Percentiles rank a stretch among this genome's conserved stretches.
phyloP scores from a whole-genome alignment of 768 basidiomycete species.

The Lactarius sp. region DNA sequence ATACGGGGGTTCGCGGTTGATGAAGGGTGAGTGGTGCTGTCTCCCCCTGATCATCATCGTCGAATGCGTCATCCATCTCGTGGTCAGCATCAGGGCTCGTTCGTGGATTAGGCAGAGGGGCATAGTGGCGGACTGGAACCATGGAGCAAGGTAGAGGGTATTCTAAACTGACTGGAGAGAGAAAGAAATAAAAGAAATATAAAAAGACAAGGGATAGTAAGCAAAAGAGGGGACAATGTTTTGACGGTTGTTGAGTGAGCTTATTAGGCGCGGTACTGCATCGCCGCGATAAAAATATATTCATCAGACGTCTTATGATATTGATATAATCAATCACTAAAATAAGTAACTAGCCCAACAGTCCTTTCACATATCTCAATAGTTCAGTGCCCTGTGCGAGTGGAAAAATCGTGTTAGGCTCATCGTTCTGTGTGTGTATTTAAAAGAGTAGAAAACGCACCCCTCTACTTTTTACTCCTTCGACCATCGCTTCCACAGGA shows the following conservation, averaged over 20 bases:
- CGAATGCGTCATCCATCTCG: slow-evolving; percentile 79
- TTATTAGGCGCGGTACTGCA: not conserved
- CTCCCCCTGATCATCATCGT: slow-evolving; percentile 41
- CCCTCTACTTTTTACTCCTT: slow-evolving; percentile 68
- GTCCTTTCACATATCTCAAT: slow-evolving; percentile 24
- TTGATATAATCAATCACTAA: not conserved
- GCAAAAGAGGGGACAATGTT: not conserved
- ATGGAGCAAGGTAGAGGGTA: slow-evolving; percentile 5
- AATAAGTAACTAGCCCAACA: slow-evolving; percentile 11
- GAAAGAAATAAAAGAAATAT: not conserved
- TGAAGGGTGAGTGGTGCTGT: slow-evolving; percentile 38
- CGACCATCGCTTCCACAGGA: slow-evolving; percentile 68
- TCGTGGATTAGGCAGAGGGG: slow-evolving; percentile 46
- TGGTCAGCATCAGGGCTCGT: slow-evolving; percentile 43
- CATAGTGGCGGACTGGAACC: slow-evolving; percentile 48
- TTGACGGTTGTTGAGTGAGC: slow-evolving; percentile 1
- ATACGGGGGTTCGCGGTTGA: slow-evolving; percentile 28
- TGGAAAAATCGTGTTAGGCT: slow-evolving; percentile 15
- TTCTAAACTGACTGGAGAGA: not conserved
- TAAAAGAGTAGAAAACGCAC: slow-evolving; percentile 34
- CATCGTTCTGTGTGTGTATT: not conserved
- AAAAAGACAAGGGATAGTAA: not conserved
- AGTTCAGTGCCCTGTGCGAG: slow-evolving; percentile 41
- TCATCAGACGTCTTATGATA: not conserved
- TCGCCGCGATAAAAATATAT: not conserved